Base-by-base conservation (phyloP, 192 early-diverging fungal species). In the Globomyces pollinis-pini region DNA sequence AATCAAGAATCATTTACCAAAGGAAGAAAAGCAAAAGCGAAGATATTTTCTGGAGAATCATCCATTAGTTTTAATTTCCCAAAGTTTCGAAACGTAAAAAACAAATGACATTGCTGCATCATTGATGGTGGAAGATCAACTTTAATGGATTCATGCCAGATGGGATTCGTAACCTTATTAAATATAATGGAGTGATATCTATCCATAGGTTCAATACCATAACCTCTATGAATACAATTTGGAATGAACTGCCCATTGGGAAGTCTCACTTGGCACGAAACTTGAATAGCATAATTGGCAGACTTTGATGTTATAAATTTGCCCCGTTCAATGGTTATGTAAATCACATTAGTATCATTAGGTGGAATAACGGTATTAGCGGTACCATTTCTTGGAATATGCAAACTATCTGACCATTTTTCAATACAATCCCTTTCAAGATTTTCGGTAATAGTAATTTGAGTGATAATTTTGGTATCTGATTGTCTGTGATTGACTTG, bases 1-100 rank as follows among this genome's bases (percentile, higher is more conserved):
- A n/a, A n/a, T n/a, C n/a, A n/a, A n/a, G n/a, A n/a, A n/a, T n/a
- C n/a, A n/a, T n/a, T n/a, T n/a, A n/a, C 58, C 4, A 86, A 61
- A 1, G 83, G 84, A 11, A 87, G 49, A 15, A 76, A 87, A 0
- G 72, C 80, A 61, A 83, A 86, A 1, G 84, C 85, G 52, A 88
- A 74, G 6, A 69, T 60, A 21, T 74, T 77, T 23, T 81, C 76
- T 13, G 60, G 47, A 32, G 60, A 65, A 24, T 59, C 52, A n/a
- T n/a, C n/a, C n/a, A n/a, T n/a, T n/a, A n/a, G n/a, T n/a, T n/a
- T n/a, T n/a, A n/a, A n/a, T n/a, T 28, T 66, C 50, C 28, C 54
- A 41, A 32, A 64, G 60, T 88, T 81, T 13, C 76, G 66, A 54
- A 86, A 72, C 0, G 72, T 69, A 39, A 89, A 57, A 57, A 81